phyloP scores from a whole-genome alignment of 1,284 basidiomycete genomes.

The Inonotus obliquus region DNA sequence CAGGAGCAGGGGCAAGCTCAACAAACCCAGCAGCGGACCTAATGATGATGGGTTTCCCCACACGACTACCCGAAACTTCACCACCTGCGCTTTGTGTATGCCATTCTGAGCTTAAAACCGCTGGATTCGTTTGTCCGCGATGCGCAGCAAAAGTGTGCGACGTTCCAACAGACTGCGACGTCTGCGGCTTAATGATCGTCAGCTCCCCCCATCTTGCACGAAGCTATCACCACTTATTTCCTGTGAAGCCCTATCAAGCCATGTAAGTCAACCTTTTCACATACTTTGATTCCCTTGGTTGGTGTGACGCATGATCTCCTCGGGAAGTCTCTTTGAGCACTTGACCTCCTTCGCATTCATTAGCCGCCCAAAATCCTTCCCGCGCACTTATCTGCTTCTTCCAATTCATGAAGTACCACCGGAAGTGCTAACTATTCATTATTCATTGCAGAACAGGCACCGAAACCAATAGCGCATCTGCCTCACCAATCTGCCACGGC shows the following conservation, averaged over 20 bases:
- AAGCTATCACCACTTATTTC: constrained; percentile 93
- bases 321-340: constrained; percentile 1
- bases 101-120: constrained; percentile 84
- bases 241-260: constrained; percentile 75
- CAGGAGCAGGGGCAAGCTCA: constrained; percentile 34
- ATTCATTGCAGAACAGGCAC: constrained; percentile 34
- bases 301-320: neutral
- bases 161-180: constrained; percentile 96
- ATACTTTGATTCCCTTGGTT: constrained; percentile 2
- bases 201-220: constrained; percentile 95
- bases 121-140: constrained; percentile 93
- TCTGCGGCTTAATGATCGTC: constrained; percentile 96
- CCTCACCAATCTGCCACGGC: constrained; percentile 54
- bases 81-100: constrained; percentile 88
- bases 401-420: neutral
- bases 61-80: constrained; percentile 79
- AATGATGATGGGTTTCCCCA: constrained; percentile 99
- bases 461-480: constrained; percentile 34
- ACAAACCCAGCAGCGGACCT: constrained; percentile 77
- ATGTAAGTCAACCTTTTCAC: constrained; percentile 52
- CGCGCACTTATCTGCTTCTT: neutral
- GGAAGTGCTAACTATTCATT: constrained; percentile 9
- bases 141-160: constrained; percentile 94
- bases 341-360: constrained; percentile 12
- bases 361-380: constrained; percentile 12